Percentiles rank a stretch among this genome's conserved stretches.
phyloP scores from a whole-genome alignment of 352 stramenopile genomes.

The Paralagenidium karlingii region DNA sequence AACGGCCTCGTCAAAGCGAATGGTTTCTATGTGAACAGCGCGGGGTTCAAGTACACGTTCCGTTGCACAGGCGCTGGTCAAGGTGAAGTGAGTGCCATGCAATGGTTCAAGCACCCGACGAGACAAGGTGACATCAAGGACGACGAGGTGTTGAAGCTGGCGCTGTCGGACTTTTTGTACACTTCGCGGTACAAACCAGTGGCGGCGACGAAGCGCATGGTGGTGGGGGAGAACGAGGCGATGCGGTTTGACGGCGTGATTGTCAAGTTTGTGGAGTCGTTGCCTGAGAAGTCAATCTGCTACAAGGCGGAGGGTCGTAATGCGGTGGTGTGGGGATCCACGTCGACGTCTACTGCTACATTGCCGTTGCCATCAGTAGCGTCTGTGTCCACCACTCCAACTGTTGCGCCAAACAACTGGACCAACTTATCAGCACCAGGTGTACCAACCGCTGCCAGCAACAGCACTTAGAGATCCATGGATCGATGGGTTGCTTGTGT shows the following conservation, averaged over 20 bases:
- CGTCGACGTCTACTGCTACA: no score
- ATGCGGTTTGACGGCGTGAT: slow-evolving; percentile 31
- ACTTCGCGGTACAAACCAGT: slow-evolving; percentile 28
- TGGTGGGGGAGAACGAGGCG: slow-evolving; percentile 29
- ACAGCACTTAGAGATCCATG: no score
- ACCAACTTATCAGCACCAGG: no score
- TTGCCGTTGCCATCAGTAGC: no score
- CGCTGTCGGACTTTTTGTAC: slow-evolving; percentile 46
- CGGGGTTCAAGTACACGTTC: slow-evolving; percentile 58
- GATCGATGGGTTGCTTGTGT: no score
- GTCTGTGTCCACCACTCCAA: no score
- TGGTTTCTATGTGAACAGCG: slow-evolving; percentile 48
- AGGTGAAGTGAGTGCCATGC: slow-evolving; percentile 26
- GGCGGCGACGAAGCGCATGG: slow-evolving; percentile 17
- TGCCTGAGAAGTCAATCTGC: slow-evolving; percentile 9
- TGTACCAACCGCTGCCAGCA: no score
- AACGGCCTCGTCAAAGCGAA: slow-evolving; percentile 29
- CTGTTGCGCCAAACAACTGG: no score
- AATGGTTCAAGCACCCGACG: slow-evolving; percentile 48
- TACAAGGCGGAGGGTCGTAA: slow-evolving; percentile 7
- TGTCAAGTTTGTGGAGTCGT: slow-evolving; percentile 21
- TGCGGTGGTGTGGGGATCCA: no score
- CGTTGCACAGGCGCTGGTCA: slow-evolving; percentile 23
- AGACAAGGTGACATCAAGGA: slow-evolving; percentile 27
- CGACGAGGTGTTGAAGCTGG: slow-evolving; percentile 40